phyloP scores from a whole-genome alignment of 2,329 filamentous ascomycete genomes.

The Botrytis deweyae region DNA sequence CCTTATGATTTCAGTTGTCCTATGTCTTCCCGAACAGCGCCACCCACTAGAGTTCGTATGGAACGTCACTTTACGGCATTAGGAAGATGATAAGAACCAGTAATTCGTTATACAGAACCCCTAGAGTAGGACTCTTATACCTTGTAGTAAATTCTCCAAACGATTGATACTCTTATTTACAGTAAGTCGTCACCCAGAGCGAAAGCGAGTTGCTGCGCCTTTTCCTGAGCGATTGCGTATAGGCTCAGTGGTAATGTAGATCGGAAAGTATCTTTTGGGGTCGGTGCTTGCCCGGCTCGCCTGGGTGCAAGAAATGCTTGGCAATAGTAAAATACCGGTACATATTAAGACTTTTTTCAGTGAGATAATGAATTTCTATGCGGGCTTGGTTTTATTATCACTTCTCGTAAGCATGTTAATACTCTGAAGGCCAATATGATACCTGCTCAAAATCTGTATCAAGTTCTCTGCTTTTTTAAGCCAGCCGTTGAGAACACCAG shows the following conservation, averaged over 20 bases:
- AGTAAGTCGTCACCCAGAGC: not conserved
- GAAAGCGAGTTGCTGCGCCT: not conserved
- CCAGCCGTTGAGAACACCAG: no score
- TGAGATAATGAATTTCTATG: no score
- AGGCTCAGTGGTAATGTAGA: not conserved
- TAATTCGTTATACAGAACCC: not conserved
- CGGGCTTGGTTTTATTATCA: no score
- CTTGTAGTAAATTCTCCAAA: not conserved
- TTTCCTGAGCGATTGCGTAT: not conserved
- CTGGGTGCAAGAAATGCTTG: not conserved
- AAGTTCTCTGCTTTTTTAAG: no score
- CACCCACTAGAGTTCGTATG: no score
- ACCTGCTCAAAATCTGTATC: no score
- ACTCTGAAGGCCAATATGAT: no score
- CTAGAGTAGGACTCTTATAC: not conserved
- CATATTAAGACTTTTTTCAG: no score
- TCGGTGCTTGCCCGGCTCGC: not conserved
- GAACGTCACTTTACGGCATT: no score
- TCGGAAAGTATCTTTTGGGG: not conserved
- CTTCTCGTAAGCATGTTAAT: no score
- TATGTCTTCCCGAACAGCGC: no score
- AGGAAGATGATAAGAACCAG: not conserved
- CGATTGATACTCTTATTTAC: not conserved
- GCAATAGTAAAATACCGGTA: no score
- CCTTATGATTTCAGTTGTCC: not conserved